Evolutionary conservation across 768 basidiomycete species (phyloP), one percentile per base, ranked within the genome.

Genomic region (Austroboletus eburneus): DNA sequence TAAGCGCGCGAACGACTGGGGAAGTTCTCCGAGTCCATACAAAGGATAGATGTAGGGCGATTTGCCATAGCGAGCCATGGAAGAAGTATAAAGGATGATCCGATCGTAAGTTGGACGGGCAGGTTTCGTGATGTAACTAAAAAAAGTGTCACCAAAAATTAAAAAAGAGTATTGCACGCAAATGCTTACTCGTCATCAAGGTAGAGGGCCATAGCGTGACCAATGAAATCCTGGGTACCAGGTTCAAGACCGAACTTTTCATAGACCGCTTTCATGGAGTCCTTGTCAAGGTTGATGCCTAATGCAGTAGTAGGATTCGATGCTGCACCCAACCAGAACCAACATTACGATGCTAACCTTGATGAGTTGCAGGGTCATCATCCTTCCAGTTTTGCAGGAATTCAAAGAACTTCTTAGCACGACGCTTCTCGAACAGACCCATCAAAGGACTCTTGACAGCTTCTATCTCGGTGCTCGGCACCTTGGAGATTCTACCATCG

Each of bases 1-100:
- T 45, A 99, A 81, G 59, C 96, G 91, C 8, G 96, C 96, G 63
- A 99, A 99, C 3, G 96, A 91, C 65, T 99, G 96, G 9, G 96
- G 96, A 41, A 99, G 88, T 66, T 99, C 96, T 56, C 96, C 96
- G 49, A 99, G 88, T 52, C 96, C 96, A 68, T 98, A 99, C 32
- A 97, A 78, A 14, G 96, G 96, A 74, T 99, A 99, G 63, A 99
- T 96, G 76, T 99, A 99, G 1, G 96, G 96, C 12, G 96, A 98
- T 70, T 99, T 98, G 58, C 95, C 96, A 69, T 95, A 99, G 42
- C 95, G 87, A 16, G 95, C 92, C 93, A 99, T 97, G 17, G 96
- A 98, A 10, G 89, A 86, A 23, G 94, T 97, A 75, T 99, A 99
- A 46, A 98, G 81, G 55, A 98, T 78, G 66, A 98, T 97, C 51